phyloP scores from a whole-genome alignment of 202 grass and related monocot genomes.

The Hordeum pubiflorum region DNA sequence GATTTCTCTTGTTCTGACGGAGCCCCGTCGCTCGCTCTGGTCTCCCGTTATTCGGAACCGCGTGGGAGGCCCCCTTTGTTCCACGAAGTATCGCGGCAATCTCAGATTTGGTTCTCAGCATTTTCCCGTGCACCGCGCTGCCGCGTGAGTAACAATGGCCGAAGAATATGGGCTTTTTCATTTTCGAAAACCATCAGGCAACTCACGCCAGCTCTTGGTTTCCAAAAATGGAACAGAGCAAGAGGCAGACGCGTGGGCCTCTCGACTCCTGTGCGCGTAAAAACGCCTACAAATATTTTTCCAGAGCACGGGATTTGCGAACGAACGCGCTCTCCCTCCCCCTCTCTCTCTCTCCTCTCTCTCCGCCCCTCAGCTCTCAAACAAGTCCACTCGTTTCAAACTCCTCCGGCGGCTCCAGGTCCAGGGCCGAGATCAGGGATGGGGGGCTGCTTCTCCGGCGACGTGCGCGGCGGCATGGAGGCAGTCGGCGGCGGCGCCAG shows the following conservation, averaged over 20 bases:
- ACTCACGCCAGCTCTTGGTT: neutral
- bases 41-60: neutral
- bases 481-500: slow-evolving; percentile 33
- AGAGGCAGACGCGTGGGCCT: neutral
- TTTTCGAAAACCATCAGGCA: neutral
- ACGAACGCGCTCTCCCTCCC: neutral
- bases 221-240: neutral
- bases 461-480: slow-evolving; percentile 64
- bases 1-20: neutral
- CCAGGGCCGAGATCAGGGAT: neutral
- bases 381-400: neutral
- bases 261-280: neutral
- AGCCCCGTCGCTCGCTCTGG: neutral
- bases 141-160: neutral
- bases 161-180: neutral
- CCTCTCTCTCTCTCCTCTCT: neutral
- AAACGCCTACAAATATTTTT: neutral
- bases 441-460: slow-evolving; percentile 63
- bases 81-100: neutral
- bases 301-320: neutral
- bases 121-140: neutral
- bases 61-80: neutral
- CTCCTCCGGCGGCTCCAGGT: neutral
- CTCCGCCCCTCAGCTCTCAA: no score
- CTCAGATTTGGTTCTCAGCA: neutral